phyloP scores from a whole-genome alignment of 73 alveolate species.

The Diophrys appendiculata region DNA sequence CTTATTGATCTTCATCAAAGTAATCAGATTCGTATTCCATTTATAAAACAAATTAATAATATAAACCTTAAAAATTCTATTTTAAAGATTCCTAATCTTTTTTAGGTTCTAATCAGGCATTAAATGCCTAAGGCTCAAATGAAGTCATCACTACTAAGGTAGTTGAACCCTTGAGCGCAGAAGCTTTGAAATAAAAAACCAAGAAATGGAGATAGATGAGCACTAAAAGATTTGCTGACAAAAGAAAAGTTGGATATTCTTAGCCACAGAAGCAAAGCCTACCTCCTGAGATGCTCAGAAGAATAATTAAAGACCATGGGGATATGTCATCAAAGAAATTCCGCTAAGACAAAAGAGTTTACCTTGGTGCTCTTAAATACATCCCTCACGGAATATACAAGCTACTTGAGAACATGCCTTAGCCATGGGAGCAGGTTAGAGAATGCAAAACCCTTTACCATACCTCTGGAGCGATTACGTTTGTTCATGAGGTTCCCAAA shows the following conservation, averaged over 20 bases:
- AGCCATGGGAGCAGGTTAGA: constrained; percentile 99
- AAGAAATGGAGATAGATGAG: constrained; percentile 77
- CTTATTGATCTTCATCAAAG: too few species aligned
- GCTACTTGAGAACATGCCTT: constrained; percentile 98
- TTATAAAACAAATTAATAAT: too few species aligned
- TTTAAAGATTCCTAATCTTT: too few species aligned
- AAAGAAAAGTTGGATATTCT: constrained; percentile 80
- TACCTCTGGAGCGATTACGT: constrained; percentile 99
- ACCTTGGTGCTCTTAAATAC: constrained; percentile 99
- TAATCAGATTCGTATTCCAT: too few species aligned
- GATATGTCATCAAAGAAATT: constrained; percentile 98
- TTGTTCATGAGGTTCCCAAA: constrained; percentile 98
- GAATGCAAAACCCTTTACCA: constrained; percentile 97
- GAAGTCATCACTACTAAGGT: too few species aligned
- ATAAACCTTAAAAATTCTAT: too few species aligned
- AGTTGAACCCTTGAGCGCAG: too few species aligned
- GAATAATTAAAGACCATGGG: constrained; percentile 98
- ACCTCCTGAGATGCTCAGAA: constrained; percentile 79
- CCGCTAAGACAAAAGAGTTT: constrained; percentile 94
- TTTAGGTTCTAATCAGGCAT: too few species aligned
- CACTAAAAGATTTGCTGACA: constrained; percentile 75
- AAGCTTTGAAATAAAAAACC: constrained; percentile 64
- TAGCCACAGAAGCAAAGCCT: constrained; percentile 74
- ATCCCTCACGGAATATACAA: constrained; percentile 99
- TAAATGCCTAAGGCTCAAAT: too few species aligned